Evolutionary conservation across 1,139 yeast genomes (phyloP), one percentile per base, ranked within the genome.

Genomic region (Nakaseomyces kungkrabaensis): DNA sequence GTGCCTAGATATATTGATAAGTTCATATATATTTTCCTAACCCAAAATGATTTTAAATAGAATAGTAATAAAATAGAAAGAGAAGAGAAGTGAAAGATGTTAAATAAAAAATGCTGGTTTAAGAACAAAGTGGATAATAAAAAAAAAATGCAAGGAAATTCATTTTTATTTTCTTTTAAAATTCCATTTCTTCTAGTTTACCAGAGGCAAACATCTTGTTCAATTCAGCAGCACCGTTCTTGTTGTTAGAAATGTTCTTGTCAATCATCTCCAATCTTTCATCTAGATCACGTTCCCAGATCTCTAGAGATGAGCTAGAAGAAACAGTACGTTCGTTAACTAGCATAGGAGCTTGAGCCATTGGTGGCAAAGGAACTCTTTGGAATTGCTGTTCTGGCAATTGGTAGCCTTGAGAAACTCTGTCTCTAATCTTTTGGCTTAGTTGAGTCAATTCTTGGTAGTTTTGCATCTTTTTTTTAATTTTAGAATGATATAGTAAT

Each of bases 331-430:
- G 60, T 42, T 60, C 58, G 50, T 59, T 60, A 25, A 62, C 58
- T 56, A 63, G 54, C 59, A 64, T 62, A 4, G 65, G 65, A 1
- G 60, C 55, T 41, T 53, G 52, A 33, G 52, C 53, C 48, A 57
- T 51, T 9, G 53, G 48, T 32, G 87, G 87, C 49, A 82, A 66
- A 0, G 84, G 81, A 3, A 75, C 75, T 59, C 88, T 72, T 53
- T 68, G 57, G 55, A 62, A 62, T 37, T 59, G 42, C 5, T 43
- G 46, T 25, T 26, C 29, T 11, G 47, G 48, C n/a, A 27, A 56
- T 56, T 41, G 60, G 50, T 50, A 63, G 43, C 54, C 52, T 13
- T 43, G 27, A 11, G 47, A 38, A 2, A 51, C 50, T 7, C 42
- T 42, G 9, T 26, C 27, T 31, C 50, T 47, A 29, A 50, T 40